Evolutionary conservation across 2,329 filamentous ascomycete genomes (phyloP), one percentile per base, ranked within the genome.

Genomic region (Calonectria crousiana): DNA sequence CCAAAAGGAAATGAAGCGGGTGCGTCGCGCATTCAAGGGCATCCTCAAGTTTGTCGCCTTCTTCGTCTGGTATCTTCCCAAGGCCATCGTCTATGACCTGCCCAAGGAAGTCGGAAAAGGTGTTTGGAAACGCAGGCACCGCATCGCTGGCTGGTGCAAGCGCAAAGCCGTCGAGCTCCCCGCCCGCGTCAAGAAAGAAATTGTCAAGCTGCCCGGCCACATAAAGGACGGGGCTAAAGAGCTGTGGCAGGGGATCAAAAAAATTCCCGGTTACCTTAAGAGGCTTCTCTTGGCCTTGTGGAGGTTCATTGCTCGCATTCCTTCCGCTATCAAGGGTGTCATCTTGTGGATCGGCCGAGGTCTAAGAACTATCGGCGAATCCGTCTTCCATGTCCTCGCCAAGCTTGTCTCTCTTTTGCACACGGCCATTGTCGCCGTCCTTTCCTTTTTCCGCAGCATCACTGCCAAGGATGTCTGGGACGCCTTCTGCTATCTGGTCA

Each of bases 381-480:
- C 82, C 1, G 68, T 84, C 1, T 71, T 72, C 32, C 52, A 82
- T 20, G 78, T 82, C 6, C 64, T 82, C 6, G 53, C 75, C n/a
- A 79, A 79, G 41, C 20, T 83, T 1, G 69, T 83, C 3, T 85
- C 85, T 1, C 74, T 84, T 0, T 2, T 87, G 1, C 85, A 87
- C 62, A 88, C 86, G 1, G 74, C 79, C 1, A 5, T 84, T 0
- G 77, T 77, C 51, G 85, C 85, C 0, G 75, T 85, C 1, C 18
- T 84, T 4, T 78, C 77, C 4, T 85, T 84, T 71, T 84, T 87
- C 73, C 74, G 77, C 16, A 47, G 58, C 0, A 82, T 87, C 69
- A 87, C 84, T 6, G 74, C 85, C n/a, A 75, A 74, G n/a, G 86
- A 88, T 69, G 79, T 88, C 4, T 82, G 81, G 79, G 78, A 85